A percentile compares a stretch with the other conserved stretches of the same genome.
Conservation (phyloP, 495 filamentous ascomycete genomes). For the Lasiosphaeris hirsuta region DNA sequence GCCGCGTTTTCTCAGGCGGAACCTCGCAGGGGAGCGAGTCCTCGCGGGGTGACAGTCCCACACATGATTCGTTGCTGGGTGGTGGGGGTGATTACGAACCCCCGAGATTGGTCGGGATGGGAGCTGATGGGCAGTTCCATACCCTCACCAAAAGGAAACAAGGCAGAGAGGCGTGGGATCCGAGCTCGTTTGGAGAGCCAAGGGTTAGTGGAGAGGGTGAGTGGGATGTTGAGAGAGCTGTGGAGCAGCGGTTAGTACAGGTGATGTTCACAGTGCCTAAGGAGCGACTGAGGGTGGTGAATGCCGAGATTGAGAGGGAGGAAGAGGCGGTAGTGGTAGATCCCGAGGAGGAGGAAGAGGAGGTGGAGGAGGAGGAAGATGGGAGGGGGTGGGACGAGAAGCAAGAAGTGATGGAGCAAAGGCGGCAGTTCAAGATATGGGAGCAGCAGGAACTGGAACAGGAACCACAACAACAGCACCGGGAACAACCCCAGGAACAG, state of each 20-base stretch:
- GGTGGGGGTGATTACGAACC: conserved; percentile 27
- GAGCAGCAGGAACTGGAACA: neutral
- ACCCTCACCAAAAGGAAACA: conserved; percentile 35
- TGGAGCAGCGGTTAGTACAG: conserved; percentile 77
- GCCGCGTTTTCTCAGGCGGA: conserved; percentile 39
- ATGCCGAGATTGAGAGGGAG: conserved; percentile 55
- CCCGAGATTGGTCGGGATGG: conserved; percentile 22
- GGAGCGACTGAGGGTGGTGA: conserved; percentile 81
- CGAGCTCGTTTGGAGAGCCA: neutral
- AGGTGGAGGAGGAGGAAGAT: conserved; percentile 6
- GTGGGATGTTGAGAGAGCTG: conserved; percentile 86
- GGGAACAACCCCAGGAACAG: no score
- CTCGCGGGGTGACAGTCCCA: conserved; percentile 21
- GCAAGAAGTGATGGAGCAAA: neutral
- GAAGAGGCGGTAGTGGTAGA: conserved; percentile 37
- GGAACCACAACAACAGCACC: no score
- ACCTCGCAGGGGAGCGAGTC: conserved; percentile 15
- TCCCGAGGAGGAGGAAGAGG: conserved; percentile 20
- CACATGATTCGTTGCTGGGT: conserved; percentile 24
- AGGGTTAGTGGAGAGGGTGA: conserved; percentile 43
- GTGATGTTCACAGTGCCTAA: conserved; percentile 91
- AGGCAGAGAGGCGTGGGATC: conserved; percentile 40
- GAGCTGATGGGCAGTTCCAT: conserved; percentile 29
- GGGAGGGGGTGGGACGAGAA: neutral
- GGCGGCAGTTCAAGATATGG: neutral